Base-by-base conservation (phyloP, 495 filamentous ascomycete species). In the Trichodelitschia bisporula region DNA sequence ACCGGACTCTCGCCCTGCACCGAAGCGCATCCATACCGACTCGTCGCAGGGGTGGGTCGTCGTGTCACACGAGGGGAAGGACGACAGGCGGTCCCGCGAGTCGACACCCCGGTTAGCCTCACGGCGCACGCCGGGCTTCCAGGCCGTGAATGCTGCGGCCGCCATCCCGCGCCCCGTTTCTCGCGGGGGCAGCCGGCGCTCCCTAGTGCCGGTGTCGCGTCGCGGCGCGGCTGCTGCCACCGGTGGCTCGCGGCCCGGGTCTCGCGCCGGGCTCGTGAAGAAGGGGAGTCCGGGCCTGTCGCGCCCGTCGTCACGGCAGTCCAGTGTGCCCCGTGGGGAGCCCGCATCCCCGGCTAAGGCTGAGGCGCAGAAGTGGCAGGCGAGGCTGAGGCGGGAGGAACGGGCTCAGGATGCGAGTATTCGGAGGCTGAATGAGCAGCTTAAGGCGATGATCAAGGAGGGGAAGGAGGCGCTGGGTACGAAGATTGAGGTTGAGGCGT, bases 391-490 rank as follows among this genome's bases (percentile, higher is more conserved):
- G 14, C 64, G 65, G 21, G 69, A 70, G 15, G 82, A 91, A 39
- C 58, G 67, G 27, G 77, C 86, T 39, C 66, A 72, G 12, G 83
- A 93, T 40, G 64, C 66, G 25, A 69, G 70, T 31, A 62, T 97
- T 31, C 64, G 65, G 32, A 64, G 70, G 14, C 64, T 93, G 47
- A 86, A 84, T 43, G 58, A 65, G 21, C 68, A 71, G 40, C 51
- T 93, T 16, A 65, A 72, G 40, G 69, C 62, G 18, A 78, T 97
- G 77, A 90, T 97, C 26, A 50, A 69, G 4, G 71, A 93, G 47
- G 86, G 80, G 0, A 75, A 71, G 44, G 76, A 86, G 43, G 86
- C 86, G 9, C 43, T 93, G 14, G 79, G 77, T 8, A 75, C 77
- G 19, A 82, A 57, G 30, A 58, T 80, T 12, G 72, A 78, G 42